phyloP scores from a whole-genome alignment of 495 filamentous ascomycete genomes.

The Penicillium maclennaniae region DNA sequence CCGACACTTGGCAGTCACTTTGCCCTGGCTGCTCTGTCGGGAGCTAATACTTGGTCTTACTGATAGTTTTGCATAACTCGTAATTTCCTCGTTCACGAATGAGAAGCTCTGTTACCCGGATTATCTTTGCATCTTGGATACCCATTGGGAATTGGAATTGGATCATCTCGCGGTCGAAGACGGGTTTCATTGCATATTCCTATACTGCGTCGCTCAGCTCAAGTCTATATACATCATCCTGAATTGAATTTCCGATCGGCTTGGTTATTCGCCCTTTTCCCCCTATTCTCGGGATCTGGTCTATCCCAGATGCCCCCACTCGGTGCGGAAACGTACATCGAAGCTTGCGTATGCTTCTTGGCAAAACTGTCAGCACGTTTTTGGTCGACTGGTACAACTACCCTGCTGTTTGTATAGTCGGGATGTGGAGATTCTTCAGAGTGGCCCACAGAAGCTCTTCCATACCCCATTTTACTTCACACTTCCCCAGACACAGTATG shows the following conservation, averaged over 20 bases:
- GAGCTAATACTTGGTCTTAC: conserved; percentile 14
- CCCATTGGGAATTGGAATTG: neutral
- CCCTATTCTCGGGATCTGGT: conserved; percentile 3
- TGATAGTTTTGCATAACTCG: neutral
- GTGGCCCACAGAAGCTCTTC: conserved; percentile 11
- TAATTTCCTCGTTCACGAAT: conserved; percentile 7
- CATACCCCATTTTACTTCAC: neutral
- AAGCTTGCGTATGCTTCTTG: conserved; percentile 7
- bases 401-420: neutral
- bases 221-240: neutral
- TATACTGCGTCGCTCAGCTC: neutral
- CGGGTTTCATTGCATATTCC: neutral
- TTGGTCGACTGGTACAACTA: neutral
- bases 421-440: conserved; percentile 8
- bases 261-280: neutral
- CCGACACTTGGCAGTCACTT: conserved; percentile 22
- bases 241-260: neutral
- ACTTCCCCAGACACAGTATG: neutral
- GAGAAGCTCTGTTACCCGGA: neutral
- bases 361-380: conserved; percentile 1
- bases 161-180: neutral
- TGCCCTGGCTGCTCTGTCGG: conserved; percentile 16
- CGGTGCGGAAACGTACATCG: neutral
- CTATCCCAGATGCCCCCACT: neutral
- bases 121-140: neutral